Conservation (phyloP, 78 protist species). For the Dictyostelium citrinum region DNA sequence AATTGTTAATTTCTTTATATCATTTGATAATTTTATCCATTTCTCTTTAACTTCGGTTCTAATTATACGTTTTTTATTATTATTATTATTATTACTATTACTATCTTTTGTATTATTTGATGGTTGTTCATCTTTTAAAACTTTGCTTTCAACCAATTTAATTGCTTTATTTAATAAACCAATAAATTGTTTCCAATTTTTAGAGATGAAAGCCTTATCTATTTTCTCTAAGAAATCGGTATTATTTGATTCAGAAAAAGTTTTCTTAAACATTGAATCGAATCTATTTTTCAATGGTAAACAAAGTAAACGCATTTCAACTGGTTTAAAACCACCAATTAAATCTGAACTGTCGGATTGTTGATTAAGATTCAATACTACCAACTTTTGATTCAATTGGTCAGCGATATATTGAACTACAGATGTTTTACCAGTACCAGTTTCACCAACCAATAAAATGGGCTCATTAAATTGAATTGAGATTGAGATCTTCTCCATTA, state of each 20-base stretch:
- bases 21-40: slow-evolving; percentile 71
- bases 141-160: slow-evolving; percentile 56
- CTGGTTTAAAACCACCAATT: slow-evolving; percentile 99
- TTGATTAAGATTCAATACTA: slow-evolving; percentile 95
- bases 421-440: slow-evolving; percentile 99
- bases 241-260: slow-evolving; percentile 79
- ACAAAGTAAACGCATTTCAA: slow-evolving; percentile 84
- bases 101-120: background rate
- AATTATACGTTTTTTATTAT: background rate
- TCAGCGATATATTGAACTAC: slow-evolving; percentile 95
- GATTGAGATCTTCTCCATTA: slow-evolving; percentile 91
- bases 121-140: background rate
- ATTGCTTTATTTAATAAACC: slow-evolving; percentile 69
- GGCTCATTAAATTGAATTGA: slow-evolving; percentile 91
- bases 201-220: background rate
- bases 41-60: slow-evolving; percentile 21
- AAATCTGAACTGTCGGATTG: slow-evolving; percentile 97
- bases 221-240: slow-evolving; percentile 60
- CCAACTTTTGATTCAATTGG: slow-evolving; percentile 75
- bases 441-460: slow-evolving; percentile 94
- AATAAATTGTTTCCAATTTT: slow-evolving; percentile 75
- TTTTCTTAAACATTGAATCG: slow-evolving; percentile 67
- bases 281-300: slow-evolving; percentile 79
- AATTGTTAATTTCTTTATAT: slow-evolving; percentile 14
- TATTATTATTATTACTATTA: too few relatives aligned